Base-by-base conservation (phyloP, 2,329 filamentous ascomycete genomes). In the Ophiostoma triangulosporum region DNA sequence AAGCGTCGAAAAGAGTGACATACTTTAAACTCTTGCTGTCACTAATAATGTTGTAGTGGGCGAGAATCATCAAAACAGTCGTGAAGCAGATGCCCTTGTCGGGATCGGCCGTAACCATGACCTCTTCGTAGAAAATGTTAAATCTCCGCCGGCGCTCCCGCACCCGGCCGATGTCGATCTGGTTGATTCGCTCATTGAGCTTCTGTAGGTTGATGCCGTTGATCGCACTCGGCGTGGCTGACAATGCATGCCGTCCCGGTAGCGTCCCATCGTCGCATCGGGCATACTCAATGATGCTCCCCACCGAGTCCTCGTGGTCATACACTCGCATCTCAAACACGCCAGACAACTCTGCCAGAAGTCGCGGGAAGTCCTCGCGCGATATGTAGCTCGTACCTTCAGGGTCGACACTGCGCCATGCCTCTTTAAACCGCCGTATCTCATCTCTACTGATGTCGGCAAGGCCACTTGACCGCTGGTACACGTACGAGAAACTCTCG, bases 401-500 rank as follows among this genome's bases (percentile, higher is more conserved):
- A 2, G 93, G 90, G 68, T 98, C 93, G 58, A 93, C 89, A 56
- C 88, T 93, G 54, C 93, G 88, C 93, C 93, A 98, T 1, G 93
- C 93, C 69, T 97, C 88, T 68, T 98, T 98, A 78, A 96, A 98
- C 5, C 91, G 84, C 48, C 93, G 83, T 59, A 97, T 89, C 66
- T 98, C 93, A 62, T 96, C 89, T 59, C 93, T 80, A 62, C 88
- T 94, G 62, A 98, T 84, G 57, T 86, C 84, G 6, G 86, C 88
- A 61, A 96, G 77, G n/a, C 89, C 88, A 63, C 87, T 95, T 57
- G 91, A 96, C 58, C 89, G 81, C 70, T 98, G 94, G 66, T 97
- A 98, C 58, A 98, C 93, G 64, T 98, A 98, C 66, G 89, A 95
- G 75, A 98, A 98, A 69, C 90, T 97, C 72, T 98, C 93, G 70